A percentile compares a stretch with the other conserved stretches of the same genome.
phyloP scores from a whole-genome alignment of 768 basidiomycete genomes.

The Suillus bovinus region DNA sequence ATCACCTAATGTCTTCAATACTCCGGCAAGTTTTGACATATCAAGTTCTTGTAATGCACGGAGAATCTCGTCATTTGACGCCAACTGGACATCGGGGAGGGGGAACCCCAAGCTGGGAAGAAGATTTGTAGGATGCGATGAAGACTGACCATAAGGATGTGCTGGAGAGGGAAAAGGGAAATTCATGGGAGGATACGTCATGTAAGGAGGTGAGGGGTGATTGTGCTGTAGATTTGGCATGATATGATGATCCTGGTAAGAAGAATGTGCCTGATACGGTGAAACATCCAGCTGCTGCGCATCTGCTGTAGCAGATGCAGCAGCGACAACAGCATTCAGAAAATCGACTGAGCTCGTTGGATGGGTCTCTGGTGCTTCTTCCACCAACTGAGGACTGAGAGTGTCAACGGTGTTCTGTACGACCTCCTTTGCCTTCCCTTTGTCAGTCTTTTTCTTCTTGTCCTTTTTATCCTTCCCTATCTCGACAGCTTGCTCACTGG shows the following conservation, averaged over 20 bases:
- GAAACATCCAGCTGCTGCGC: slow-evolving; percentile 29
- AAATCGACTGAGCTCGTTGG: slow-evolving; percentile 57
- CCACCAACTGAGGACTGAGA: slow-evolving; percentile 38
- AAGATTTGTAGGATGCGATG: slow-evolving; percentile 16
- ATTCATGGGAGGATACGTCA: slow-evolving; percentile 33
- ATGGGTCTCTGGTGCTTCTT: slow-evolving; percentile 33
- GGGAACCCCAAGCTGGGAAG: slow-evolving; percentile 22
- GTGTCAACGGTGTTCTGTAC: slow-evolving; percentile 24
- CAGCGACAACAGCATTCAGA: slow-evolving; percentile 64
- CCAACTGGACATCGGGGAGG: slow-evolving; percentile 40
- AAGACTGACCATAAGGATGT: slow-evolving; percentile 30
- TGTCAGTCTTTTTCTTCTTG: slow-evolving; percentile 36
- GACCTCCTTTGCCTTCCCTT: slow-evolving; percentile 35
- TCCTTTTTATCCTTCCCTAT: slow-evolving; percentile 21
- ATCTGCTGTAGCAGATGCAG: slow-evolving; percentile 53
- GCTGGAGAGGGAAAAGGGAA: slow-evolving; percentile 28
- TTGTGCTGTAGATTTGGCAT: slow-evolving; percentile 21
- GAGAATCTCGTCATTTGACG: slow-evolving; percentile 72
- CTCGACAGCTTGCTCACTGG: background rate
- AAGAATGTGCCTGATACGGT: slow-evolving; percentile 32
- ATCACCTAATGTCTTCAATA: slow-evolving; percentile 65
- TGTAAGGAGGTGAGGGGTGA: slow-evolving; percentile 23
- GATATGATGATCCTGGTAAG: slow-evolving; percentile 35
- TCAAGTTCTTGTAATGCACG: slow-evolving; percentile 75
- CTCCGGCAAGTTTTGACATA: slow-evolving; percentile 62